Evolutionary conservation across 1,284 basidiomycete genomes (phyloP).

Genomic region (Sporisorium exsertum): DNA sequence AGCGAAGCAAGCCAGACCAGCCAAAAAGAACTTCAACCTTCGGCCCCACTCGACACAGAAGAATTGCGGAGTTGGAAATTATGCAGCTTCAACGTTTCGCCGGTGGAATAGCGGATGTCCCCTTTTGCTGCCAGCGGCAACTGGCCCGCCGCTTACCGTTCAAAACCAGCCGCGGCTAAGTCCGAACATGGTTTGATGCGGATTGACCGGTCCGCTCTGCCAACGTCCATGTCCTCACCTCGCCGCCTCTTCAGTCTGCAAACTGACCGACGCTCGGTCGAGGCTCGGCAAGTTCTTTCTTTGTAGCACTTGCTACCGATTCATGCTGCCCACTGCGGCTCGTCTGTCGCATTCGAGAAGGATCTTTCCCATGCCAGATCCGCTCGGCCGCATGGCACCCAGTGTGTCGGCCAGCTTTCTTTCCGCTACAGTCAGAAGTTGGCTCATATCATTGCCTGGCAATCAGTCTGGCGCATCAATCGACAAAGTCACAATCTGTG

Average conservation of each 20-base stretch:
- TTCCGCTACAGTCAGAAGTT: background rate
- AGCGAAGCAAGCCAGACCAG: too few species aligned
- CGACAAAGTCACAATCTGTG: background rate
- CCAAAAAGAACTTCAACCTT: too few species aligned
- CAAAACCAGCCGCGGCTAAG: background rate
- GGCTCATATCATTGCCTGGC: background rate
- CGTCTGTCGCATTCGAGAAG: background rate
- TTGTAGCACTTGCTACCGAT: too few species aligned
- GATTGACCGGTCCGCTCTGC: conserved; percentile 13
- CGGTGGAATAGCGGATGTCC: too few species aligned
- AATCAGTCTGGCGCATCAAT: background rate
- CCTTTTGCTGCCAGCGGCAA: too few species aligned
- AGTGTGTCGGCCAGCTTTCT: background rate
- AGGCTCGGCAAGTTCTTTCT: background rate
- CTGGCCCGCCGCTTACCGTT: background rate
- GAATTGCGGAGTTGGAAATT: too few species aligned
- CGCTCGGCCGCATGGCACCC: background rate
- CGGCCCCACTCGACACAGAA: too few species aligned
- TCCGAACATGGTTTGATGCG: background rate
- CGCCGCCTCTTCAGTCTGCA: background rate
- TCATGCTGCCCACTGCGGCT: background rate
- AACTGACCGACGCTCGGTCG: background rate
- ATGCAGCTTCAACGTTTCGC: too few species aligned
- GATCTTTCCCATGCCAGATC: conserved; percentile 4
- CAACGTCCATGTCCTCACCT: background rate